Evolutionary conservation across 2,329 filamentous ascomycete species (phyloP).

Genomic region (Gliomastix tumulicola): DNA sequence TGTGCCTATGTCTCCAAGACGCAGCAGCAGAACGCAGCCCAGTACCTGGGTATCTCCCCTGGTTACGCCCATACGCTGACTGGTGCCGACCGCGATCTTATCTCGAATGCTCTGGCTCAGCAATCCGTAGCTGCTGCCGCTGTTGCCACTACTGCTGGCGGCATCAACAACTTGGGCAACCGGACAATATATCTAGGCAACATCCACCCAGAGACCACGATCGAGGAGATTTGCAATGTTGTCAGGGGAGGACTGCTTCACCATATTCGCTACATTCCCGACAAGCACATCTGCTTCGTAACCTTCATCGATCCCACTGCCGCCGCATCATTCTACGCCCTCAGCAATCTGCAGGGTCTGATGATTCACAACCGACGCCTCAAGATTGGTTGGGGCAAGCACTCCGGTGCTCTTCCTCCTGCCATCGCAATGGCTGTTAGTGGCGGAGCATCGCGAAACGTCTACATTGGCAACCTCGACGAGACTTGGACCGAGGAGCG

Average conservation of each 20-base stretch:
- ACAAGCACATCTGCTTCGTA: constrained; percentile 99
- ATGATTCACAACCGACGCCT: constrained; percentile 99
- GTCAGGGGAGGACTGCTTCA: constrained; percentile 92
- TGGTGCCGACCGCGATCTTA: constrained; percentile 90
- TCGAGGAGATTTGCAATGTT: constrained; percentile 99
- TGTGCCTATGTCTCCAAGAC: constrained; percentile 99
- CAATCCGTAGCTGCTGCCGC: constrained; percentile 96
- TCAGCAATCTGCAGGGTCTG: constrained; percentile 93
- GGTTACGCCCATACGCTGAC: constrained; percentile 96
- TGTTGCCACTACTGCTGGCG: constrained; percentile 91
- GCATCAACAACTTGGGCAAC: constrained; percentile 96
- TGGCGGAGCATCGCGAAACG: constrained; percentile 94
- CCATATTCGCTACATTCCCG: constrained; percentile 97
- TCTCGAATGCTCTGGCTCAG: constrained; percentile 92
- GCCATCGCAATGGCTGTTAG: constrained; percentile 95
- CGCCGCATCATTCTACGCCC: constrained; percentile 92
- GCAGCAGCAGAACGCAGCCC: constrained; percentile 96
- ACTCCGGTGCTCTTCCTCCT: constrained; percentile 90
- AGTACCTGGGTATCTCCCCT: constrained; percentile 94
- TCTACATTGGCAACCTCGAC: constrained; percentile 96
- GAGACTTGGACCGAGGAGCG: constrained; percentile 97
- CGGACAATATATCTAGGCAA: constrained; percentile 97
- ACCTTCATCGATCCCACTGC: constrained; percentile 99
- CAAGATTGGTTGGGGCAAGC: constrained; percentile 99
- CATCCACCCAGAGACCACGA: constrained; percentile 97